Conservation (phyloP, 805 yeast species). For the Cyberlindnera maclurae region DNA sequence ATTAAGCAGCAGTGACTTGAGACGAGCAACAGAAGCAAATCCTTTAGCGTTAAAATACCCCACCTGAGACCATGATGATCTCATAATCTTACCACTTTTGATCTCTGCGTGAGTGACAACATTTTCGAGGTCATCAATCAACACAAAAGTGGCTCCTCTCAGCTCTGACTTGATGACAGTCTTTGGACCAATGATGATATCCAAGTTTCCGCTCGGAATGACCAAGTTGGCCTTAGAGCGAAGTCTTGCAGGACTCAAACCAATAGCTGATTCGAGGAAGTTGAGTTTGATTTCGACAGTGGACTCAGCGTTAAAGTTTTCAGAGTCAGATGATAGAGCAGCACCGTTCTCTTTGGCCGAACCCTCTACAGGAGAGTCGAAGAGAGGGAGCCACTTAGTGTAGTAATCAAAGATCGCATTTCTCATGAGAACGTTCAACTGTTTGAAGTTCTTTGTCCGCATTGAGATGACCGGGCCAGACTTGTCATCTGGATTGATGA, state of each 20-base stretch:
- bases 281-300: constrained; percentile 17
- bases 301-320: constrained; percentile 3
- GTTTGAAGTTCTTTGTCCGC: constrained; percentile 28
- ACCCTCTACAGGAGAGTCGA: constrained; percentile 25
- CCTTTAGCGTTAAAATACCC: constrained; percentile 40
- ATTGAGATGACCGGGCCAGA: constrained; percentile 35
- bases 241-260: constrained; percentile 57
- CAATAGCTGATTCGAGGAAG: constrained; percentile 47
- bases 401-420: constrained; percentile 49
- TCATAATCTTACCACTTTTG: constrained; percentile 17
- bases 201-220: constrained; percentile 48
- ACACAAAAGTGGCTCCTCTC: constrained; percentile 40
- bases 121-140: constrained; percentile 56
- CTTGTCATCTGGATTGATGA: constrained; percentile 28
- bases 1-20: constrained; percentile 26
- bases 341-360: constrained; percentile 4
- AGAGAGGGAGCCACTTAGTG: constrained; percentile 47
- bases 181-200: constrained; percentile 32
- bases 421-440: constrained; percentile 37
- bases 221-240: constrained; percentile 45
- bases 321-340: constrained; percentile 6
- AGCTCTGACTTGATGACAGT: constrained; percentile 37
- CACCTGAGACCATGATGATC: constrained; percentile 33
- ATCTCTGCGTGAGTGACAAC: constrained; percentile 26
- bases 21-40: constrained; percentile 43